Evolutionary conservation across 2,329 filamentous ascomycete genomes (phyloP), one percentile per base, ranked within the genome.

Genomic region (Teratosphaeria gauchensis): DNA sequence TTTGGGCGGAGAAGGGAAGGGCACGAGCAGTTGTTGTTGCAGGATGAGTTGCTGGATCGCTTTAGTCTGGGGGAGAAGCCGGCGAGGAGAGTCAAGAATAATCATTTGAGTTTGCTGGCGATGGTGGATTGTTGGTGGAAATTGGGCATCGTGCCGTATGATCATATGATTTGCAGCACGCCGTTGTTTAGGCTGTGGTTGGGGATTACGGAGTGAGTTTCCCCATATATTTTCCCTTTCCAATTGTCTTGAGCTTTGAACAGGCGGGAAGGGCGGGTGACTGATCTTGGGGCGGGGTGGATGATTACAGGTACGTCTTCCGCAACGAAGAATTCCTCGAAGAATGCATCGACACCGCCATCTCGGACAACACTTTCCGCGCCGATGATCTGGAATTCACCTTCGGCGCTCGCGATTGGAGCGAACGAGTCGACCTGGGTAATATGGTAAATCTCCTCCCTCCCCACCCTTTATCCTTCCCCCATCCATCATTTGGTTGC

Each of bases 121-220:
- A 99, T 99, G 84, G 95, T 97, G 51, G 94, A 99, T 77, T 97
- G 92, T 76, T 99, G 94, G 94, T 94, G 89, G 71, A 89, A 90
- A 65, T 82, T 97, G 53, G 88, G 86, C 35, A 99, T 96, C 68
- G 88, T 95, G 54, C 94, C 94, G 0, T 99, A 99, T 74, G 92
- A 99, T 75, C 95, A 99, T 78, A 99, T 99, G 92, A 95, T 99
- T 66, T 99, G 94, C 78, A 96, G 91, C 57, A 99, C 94, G 46
- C 94, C 94, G 77, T 84, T 97, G 53, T 99, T 99, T 79, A 88
- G 94, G 55, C 84, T 99, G 64, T 96, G 94, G 84, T 83, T 99
- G 35, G 94, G 94, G 58, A 95, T 96, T n/a, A 92, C 92, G 0
- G 94, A 99, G 76, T 55, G 14, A 42, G 54, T 35, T 28, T 33